These are phyloP conservation scores for Penicillium sp. DNA, from an alignment of 2,329 filamentous ascomycete genomes.

Conservation along the genomic window DNA sequence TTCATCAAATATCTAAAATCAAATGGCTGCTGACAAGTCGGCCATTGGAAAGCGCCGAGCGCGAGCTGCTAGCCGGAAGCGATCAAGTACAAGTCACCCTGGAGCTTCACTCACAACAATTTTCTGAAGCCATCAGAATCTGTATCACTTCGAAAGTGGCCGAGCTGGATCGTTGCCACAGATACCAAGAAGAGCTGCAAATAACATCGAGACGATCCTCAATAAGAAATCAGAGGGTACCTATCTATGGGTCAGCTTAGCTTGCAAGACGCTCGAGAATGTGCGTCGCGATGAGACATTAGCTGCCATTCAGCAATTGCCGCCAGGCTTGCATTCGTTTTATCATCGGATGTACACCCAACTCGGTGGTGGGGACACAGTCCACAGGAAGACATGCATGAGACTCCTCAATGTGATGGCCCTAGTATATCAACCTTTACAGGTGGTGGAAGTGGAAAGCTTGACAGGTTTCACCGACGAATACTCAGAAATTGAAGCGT, in stretches of 20 bases:
- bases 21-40: slow-evolving; percentile 33
- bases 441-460: slow-evolving; percentile 22
- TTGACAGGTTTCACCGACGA: slow-evolving; percentile 20
- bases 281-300: slow-evolving; percentile 5
- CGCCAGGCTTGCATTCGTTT: slow-evolving; percentile 21
- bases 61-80: slow-evolving; percentile 19
- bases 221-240: slow-evolving; percentile 22
- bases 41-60: slow-evolving; percentile 23
- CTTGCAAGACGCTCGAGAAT: slow-evolving; percentile 26
- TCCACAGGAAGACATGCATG: slow-evolving; percentile 16
- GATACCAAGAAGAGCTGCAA: slow-evolving; percentile 9
- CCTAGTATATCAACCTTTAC: slow-evolving; percentile 25
- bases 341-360: slow-evolving; percentile 25
- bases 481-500: slow-evolving; percentile 1
- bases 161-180: slow-evolving; percentile 16
- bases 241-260: slow-evolving; percentile 30
- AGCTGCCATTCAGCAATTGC: slow-evolving; percentile 18
- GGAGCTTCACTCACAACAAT: slow-evolving; percentile 13
- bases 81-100: slow-evolving; percentile 15
- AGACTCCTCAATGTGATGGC: slow-evolving; percentile 26
- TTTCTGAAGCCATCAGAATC: slow-evolving; percentile 19
- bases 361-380: slow-evolving; percentile 11
- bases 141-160: slow-evolving; percentile 22
- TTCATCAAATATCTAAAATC: slow-evolving; percentile 18
- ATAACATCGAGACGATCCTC: slow-evolving; percentile 7